Evolutionary conservation across 352 stramenopile genomes (phyloP).

Genomic region (Detonula confervacea): DNA sequence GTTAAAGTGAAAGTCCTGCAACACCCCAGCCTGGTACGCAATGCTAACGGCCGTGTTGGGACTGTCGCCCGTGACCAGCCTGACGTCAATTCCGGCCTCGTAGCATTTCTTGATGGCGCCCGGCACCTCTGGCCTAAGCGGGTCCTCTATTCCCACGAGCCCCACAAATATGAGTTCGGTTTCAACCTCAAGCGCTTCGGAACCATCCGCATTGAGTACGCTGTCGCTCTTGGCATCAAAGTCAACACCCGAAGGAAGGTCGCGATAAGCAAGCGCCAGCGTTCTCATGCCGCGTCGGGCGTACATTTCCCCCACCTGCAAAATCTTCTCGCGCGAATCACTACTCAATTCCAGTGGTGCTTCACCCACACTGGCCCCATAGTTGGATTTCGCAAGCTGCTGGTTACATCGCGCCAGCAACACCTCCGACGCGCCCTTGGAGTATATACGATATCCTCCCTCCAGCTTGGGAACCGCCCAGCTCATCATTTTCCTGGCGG

Average conservation of each 20-base stretch:
- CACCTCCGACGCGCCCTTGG: conserved; percentile 86
- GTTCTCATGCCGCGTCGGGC: conserved; percentile 85
- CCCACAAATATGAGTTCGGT: conserved; percentile 89
- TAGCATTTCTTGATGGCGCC: conserved; percentile 92
- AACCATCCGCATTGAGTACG: conserved; percentile 74
- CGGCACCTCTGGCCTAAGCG: conserved; percentile 91
- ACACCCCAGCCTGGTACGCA: conserved; percentile 93
- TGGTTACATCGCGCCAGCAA: conserved; percentile 61
- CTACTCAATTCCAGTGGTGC: conserved; percentile 40
- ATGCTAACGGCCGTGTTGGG: conserved; percentile 96
- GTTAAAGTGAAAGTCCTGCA: conserved; percentile 88
- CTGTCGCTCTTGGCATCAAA: conserved; percentile 68
- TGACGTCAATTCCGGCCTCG: conserved; percentile 89
- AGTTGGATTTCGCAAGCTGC: conserved; percentile 30
- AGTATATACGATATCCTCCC: conserved; percentile 85
- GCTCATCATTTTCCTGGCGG: conserved; percentile 93
- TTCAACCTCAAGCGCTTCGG: conserved; percentile 84
- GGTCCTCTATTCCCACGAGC: conserved; percentile 94
- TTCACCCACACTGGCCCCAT: conserved; percentile 10
- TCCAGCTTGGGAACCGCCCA: conserved; percentile 84
- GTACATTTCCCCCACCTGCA: conserved; percentile 83
- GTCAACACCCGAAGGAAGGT: conserved; percentile 70
- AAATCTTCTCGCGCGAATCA: conserved; percentile 78
- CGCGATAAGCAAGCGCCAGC: conserved; percentile 82
- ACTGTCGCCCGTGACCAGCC: conserved; percentile 94